These are phyloP conservation scores for Phialocephala sp. DNA, from an alignment of 2,329 filamentous ascomycete genomes.

Conservation along the genomic window DNA sequence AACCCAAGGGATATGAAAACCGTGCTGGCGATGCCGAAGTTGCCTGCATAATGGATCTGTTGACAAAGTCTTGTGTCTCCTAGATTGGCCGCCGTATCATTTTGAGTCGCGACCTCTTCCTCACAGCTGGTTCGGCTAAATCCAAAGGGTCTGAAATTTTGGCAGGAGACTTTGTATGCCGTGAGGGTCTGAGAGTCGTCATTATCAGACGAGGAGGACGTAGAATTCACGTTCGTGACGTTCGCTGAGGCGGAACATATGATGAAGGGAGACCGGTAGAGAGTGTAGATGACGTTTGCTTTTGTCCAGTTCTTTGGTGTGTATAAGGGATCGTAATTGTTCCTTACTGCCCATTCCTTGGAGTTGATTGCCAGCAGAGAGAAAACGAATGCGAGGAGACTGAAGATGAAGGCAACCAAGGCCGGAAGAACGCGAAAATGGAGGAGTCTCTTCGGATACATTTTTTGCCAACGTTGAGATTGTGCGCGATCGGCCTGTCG, in stretches of 20 bases:
- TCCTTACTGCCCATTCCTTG: slow-evolving; percentile 2
- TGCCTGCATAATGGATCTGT: neutral
- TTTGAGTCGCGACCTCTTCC: neutral
- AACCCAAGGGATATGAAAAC: neutral
- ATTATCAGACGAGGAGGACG: neutral
- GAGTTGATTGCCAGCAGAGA: neutral
- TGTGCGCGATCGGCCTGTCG: too few species aligned
- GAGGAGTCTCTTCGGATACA: slow-evolving; percentile 1
- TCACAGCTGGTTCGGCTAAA: neutral
- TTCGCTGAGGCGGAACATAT: neutral
- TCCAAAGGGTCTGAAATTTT: neutral
- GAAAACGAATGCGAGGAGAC: neutral
- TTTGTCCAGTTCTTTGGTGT: slow-evolving; percentile 2
- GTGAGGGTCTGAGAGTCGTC: neutral
- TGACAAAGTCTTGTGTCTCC: slow-evolving; percentile 7
- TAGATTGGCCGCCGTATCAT: neutral
- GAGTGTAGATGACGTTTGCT: slow-evolving; percentile 2
- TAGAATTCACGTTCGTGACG: slow-evolving; percentile 6
- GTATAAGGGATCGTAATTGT: slow-evolving; percentile 6
- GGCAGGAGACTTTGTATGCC: slow-evolving; percentile 2
- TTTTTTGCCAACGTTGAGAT: neutral
- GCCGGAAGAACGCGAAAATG: neutral
- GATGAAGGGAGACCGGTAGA: slow-evolving; percentile 9
- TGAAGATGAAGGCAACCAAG: neutral
- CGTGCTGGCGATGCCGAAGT: slow-evolving; percentile 5